Percentiles rank a stretch among this genome's conserved stretches.
phyloP scores from a whole-genome alignment of 2,329 filamentous ascomycete genomes.

The Meredithiella fracta region DNA sequence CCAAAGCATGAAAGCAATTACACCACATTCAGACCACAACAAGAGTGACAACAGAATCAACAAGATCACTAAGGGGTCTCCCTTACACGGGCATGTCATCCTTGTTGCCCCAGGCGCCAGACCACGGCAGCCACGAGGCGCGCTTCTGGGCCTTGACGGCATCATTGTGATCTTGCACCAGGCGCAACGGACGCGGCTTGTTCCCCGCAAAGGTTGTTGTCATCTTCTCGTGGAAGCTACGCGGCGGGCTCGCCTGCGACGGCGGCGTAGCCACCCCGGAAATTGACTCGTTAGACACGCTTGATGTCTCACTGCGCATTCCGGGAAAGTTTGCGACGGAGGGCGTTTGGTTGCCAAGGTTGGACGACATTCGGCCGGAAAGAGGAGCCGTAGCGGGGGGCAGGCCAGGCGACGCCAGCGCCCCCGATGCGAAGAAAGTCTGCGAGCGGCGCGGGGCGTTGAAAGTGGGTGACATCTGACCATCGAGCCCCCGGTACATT shows the following conservation, averaged over 20 bases:
- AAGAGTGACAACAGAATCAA: no score
- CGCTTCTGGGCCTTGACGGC: conserved; percentile 36
- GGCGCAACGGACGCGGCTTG: conserved; percentile 67
- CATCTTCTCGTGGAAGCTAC: conserved; percentile 22
- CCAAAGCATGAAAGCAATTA: neutral
- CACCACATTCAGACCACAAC: neutral
- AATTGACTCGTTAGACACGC: conserved; percentile 48
- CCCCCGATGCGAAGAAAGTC: conserved; percentile 45
- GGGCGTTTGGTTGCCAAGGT: conserved; percentile 25
- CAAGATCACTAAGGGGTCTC: neutral
- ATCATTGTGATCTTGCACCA: conserved; percentile 64
- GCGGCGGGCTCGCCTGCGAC: conserved; percentile 36
- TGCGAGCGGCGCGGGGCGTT: conserved; percentile 42
- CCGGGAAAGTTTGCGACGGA: conserved; percentile 52
- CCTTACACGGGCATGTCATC: conserved; percentile 23
- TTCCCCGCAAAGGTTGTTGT: conserved; percentile 45
- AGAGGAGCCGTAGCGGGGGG: conserved; percentile 26
- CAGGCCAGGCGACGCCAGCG: conserved; percentile 18
- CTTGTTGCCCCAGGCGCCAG: conserved; percentile 32
- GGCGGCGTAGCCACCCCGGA: conserved; percentile 30
- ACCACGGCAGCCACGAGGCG: conserved; percentile 50
- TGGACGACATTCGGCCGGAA: conserved; percentile 34
- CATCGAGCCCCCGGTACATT: conserved; percentile 67
- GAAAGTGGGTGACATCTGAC: conserved; percentile 43
- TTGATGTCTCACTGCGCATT: conserved; percentile 48